A percentile compares a stretch with the other conserved stretches of the same genome.
Evolutionary conservation across 2,329 filamentous ascomycete species (phyloP).

Genomic region (Scortechinia acanthostroma): DNA sequence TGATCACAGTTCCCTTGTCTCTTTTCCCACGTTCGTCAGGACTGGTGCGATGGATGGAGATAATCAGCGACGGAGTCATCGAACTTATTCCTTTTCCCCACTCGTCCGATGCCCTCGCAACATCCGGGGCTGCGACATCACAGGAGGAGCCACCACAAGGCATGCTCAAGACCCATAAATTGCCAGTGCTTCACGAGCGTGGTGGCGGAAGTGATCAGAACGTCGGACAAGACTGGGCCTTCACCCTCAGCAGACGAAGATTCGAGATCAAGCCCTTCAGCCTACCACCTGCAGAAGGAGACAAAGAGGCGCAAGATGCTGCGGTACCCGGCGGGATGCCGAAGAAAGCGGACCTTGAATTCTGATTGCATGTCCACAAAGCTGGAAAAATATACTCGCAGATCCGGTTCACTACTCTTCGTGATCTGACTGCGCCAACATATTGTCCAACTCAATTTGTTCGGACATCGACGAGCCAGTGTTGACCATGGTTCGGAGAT

Average conservation of each 20-base stretch:
- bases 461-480: slow-evolving; percentile 45
- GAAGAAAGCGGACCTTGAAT: slow-evolving; percentile 68
- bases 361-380: slow-evolving; percentile 42
- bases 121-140: slow-evolving; percentile 42
- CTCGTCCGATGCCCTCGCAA: slow-evolving; percentile 37
- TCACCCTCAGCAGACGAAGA: slow-evolving; percentile 75
- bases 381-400: slow-evolving; percentile 3
- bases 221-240: slow-evolving; percentile 78
- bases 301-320: slow-evolving; percentile 32
- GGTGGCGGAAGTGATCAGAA: slow-evolving; percentile 70
- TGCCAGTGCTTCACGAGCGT: slow-evolving; percentile 81
- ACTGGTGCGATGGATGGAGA: slow-evolving; percentile 78
- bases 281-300: slow-evolving; percentile 77
- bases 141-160: slow-evolving; percentile 76
- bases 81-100: slow-evolving; percentile 73
- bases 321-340: slow-evolving; percentile 32
- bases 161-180: slow-evolving; percentile 72
- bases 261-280: slow-evolving; percentile 84
- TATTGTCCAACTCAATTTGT: slow-evolving; percentile 55
- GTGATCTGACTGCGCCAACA: slow-evolving; percentile 33
- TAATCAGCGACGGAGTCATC: slow-evolving; percentile 76
- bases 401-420: neutral
- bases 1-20: slow-evolving; percentile 73
- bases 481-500: slow-evolving; percentile 45
- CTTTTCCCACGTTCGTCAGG: slow-evolving; percentile 72